Evolutionary conservation across 768 basidiomycete genomes (phyloP), one percentile per base, ranked within the genome.

Genomic region (Lactarius sanguifluus): DNA sequence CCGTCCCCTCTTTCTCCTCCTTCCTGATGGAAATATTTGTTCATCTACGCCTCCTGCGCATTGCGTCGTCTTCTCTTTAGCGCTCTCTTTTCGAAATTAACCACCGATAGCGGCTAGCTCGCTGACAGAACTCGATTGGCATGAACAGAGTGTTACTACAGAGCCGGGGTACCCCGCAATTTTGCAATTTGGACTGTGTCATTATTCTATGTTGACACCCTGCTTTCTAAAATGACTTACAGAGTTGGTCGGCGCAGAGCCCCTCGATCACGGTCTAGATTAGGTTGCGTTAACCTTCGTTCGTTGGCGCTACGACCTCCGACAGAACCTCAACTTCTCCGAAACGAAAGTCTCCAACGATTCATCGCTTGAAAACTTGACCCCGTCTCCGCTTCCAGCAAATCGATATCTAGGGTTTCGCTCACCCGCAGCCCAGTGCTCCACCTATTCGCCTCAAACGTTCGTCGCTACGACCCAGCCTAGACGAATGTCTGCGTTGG

Each of bases 11-110:
- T 69, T 59, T 55, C 68, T 41, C 68, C 65, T 62, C 65, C 68
- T 69, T 67, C 68, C 54, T 69, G 68, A 69, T 69, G 68, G 68
- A 69, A 69, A 69, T 67, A 67, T 61, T 67, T 13, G 40, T 67
- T 66, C 68, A 67, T 69, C 65, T 69, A 67, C 68, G 65, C 65
- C 68, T 67, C 68, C 54, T 62, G 57, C 52, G 60, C 68, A 62
- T 58, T 68, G 64, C 63, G 64, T 68, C 59, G 64, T 47, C 59
- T 61, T 58, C 65, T 55, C 23, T 34, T 52, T 50, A 52, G 64
- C 57, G 60, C 61, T 45, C 67, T 61, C 57, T 55, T 56, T 41
- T 40, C 68, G 54, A 61, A 43, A 67, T 65, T 61, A 57, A 61
- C 55, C 47, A n/a, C 59, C 55, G 60, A 68, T 68, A 61, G 65